A percentile compares a stretch with the other conserved stretches of the same genome.
Conservation (phyloP, 495 filamentous ascomycete genomes). For the Neurospora pannonica region DNA sequence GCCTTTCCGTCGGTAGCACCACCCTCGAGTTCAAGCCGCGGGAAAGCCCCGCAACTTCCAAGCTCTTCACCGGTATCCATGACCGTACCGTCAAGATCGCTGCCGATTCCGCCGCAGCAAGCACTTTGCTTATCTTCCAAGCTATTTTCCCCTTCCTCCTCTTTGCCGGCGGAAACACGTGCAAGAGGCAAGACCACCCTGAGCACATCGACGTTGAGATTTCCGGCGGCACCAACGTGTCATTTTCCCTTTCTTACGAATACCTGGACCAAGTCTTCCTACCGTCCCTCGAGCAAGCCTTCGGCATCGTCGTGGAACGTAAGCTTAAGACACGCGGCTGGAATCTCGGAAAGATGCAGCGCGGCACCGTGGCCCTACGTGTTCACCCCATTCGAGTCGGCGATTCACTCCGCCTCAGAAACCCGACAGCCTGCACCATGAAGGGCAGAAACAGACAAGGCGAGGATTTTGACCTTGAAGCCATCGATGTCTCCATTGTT, state of each 20-base stretch:
- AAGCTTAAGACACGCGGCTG: constrained; percentile 56
- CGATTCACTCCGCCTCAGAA: constrained; percentile 36
- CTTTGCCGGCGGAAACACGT: constrained; percentile 37
- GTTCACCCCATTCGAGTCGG: constrained; percentile 43
- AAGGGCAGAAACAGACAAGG: constrained; percentile 1
- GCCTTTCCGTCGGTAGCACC: constrained; percentile 46
- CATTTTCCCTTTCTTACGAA: constrained; percentile 63
- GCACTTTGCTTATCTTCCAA: constrained; percentile 67
- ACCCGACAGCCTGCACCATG: constrained; percentile 16
- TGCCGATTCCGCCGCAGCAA: constrained; percentile 35
- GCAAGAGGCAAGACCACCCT: constrained; percentile 8
- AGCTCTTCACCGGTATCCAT: neutral
- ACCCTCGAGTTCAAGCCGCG: constrained; percentile 43
- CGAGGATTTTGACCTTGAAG: constrained; percentile 33
- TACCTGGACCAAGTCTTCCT: constrained; percentile 68
- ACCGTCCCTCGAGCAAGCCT: constrained; percentile 55
- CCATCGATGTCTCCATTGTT: constrained; percentile 51
- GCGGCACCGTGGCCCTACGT: constrained; percentile 51
- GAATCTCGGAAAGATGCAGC: constrained; percentile 44
- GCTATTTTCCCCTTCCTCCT: constrained; percentile 72
- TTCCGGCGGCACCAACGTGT: constrained; percentile 69
- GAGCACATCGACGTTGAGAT: constrained; percentile 48
- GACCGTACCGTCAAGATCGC: constrained; percentile 33
- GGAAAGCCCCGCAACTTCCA: constrained; percentile 26
- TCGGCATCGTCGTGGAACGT: constrained; percentile 48